Percentiles rank a stretch among this genome's conserved stretches.
phyloP scores from a whole-genome alignment of 2,329 filamentous ascomycete species.

The Aspergillus unguis region DNA sequence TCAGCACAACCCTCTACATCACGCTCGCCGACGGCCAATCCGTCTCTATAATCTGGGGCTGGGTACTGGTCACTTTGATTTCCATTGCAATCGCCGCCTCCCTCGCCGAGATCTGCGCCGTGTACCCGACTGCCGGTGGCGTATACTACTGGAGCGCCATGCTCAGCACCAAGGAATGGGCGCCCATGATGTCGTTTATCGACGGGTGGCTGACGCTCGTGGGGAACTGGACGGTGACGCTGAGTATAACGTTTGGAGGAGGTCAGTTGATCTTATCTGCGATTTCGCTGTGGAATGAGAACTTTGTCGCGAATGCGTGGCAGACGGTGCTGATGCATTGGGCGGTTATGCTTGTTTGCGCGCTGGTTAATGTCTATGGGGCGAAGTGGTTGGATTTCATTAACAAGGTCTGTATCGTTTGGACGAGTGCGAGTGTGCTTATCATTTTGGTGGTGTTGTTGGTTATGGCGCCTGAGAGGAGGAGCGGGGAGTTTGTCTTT shows the following conservation, averaged over 20 bases:
- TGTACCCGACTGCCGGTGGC: conserved; percentile 65
- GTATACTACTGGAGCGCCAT: conserved; percentile 72
- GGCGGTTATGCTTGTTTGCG: conserved; percentile 66
- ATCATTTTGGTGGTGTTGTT: conserved; percentile 66
- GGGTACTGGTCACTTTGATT: conserved; percentile 63
- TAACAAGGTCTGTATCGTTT: conserved; percentile 71
- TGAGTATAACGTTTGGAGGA: conserved; percentile 69
- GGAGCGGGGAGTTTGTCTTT: conserved; percentile 64
- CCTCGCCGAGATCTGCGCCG: conserved; percentile 66
- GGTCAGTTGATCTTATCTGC: conserved; percentile 66
- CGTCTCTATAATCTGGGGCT: conserved; percentile 69
- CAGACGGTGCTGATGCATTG: conserved; percentile 70
- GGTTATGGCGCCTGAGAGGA: conserved; percentile 56
- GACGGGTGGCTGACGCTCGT: conserved; percentile 70
- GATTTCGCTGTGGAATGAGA: conserved; percentile 67
- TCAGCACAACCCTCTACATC: conserved; percentile 67
- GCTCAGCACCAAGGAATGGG: conserved; percentile 62
- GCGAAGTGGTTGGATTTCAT: conserved; percentile 63
- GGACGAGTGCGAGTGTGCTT: conserved; percentile 64
- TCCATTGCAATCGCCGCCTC: conserved; percentile 63
- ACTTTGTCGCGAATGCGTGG: conserved; percentile 64
- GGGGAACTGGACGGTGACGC: conserved; percentile 68
- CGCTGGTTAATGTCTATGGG: conserved; percentile 62
- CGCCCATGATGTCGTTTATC: conserved; percentile 65
- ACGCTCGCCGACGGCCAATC: conserved; percentile 65